Evolutionary conservation across 2,329 filamentous ascomycete genomes (phyloP).

Genomic region (Metarhizium brunneum): DNA sequence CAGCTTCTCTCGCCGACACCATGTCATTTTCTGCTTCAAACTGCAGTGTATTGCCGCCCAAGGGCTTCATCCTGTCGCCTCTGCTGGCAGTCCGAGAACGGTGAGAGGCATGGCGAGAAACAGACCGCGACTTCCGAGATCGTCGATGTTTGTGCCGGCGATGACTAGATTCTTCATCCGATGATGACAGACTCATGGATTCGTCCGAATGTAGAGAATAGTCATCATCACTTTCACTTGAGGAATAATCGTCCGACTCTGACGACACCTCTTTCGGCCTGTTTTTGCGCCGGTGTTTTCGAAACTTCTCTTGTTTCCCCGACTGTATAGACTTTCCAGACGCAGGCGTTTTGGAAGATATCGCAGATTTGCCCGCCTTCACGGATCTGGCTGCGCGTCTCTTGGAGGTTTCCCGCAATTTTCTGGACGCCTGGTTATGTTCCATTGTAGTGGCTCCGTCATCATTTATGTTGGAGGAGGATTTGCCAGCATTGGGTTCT

Average conservation of each 20-base stretch:
- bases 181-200: not conserved
- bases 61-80: not conserved
- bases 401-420: not conserved
- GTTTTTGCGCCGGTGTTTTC: not conserved
- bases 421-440: not conserved
- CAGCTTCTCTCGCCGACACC: not conserved
- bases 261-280: not conserved
- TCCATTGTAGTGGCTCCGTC: not conserved
- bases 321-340: not conserved
- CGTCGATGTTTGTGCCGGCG: not conserved
- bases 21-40: not conserved
- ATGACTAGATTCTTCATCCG: not conserved
- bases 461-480: not conserved
- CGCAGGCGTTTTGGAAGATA: not conserved
- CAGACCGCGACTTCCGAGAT: not conserved
- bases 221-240: not conserved
- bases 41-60: not conserved
- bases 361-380: not conserved
- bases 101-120: not conserved
- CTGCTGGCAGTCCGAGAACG: not conserved
- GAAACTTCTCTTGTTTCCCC: not conserved
- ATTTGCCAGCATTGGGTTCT: not conserved
- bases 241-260: not conserved
- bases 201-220: not conserved
- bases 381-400: not conserved